phyloP scores from a whole-genome alignment of 768 basidiomycete species.

The Rhodotorula sphaerocarpa region DNA sequence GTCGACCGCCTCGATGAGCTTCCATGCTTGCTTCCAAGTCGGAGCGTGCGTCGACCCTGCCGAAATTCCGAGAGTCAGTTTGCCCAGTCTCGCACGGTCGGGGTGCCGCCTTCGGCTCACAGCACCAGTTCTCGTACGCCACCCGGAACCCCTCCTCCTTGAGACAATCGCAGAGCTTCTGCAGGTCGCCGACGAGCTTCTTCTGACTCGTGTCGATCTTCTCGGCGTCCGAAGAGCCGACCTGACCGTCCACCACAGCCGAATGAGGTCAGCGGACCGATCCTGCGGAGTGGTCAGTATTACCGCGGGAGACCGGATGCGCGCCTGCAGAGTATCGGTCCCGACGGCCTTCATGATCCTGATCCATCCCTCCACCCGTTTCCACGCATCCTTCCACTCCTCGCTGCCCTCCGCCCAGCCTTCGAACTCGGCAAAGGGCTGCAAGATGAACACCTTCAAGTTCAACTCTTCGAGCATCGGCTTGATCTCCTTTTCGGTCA shows the following conservation, averaged over 20 bases:
- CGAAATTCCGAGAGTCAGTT: neutral
- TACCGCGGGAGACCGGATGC: neutral
- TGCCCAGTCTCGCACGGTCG: too few species aligned
- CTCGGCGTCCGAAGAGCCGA: constrained; percentile 29
- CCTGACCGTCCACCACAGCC: constrained; percentile 2
- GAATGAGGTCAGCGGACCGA: neutral
- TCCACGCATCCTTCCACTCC: constrained; percentile 24
- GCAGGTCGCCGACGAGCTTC: constrained; percentile 32
- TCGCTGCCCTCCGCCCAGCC: constrained; percentile 35
- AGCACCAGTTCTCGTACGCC: constrained; percentile 38
- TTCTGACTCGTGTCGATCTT: constrained; percentile 19
- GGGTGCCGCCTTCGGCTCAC: neutral
- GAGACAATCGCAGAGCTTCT: constrained; percentile 34
- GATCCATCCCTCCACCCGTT: constrained; percentile 32
- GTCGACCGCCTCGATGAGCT: constrained; percentile 34
- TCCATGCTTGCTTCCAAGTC: constrained; percentile 35
- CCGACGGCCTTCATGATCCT: constrained; percentile 35
- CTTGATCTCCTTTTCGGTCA: constrained; percentile 12
- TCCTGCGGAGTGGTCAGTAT: neutral
- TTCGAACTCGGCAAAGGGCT: constrained; percentile 39
- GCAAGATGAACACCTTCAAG: constrained; percentile 34
- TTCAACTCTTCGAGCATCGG: constrained; percentile 1
- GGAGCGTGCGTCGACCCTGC: constrained; percentile 20
- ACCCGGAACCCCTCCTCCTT: constrained; percentile 26
- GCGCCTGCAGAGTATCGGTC: constrained; percentile 35